Conservation (phyloP, 441 rosid genomes). For the Pelargonium fulgidum region DNA sequence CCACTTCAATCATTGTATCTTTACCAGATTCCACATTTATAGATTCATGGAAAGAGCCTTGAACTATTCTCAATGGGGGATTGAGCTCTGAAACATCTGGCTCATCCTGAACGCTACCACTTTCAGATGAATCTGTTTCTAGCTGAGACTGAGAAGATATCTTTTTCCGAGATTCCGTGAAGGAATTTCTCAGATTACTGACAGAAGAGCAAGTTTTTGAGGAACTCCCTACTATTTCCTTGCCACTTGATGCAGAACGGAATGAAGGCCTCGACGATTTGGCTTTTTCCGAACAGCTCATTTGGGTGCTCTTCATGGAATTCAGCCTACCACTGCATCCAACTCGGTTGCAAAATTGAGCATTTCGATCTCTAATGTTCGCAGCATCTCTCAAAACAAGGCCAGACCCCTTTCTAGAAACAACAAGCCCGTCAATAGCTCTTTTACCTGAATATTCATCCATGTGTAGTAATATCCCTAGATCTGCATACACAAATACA, state of each 20-base stretch:
- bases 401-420: slow-evolving; percentile 47
- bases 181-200: slow-evolving; percentile 32
- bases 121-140: slow-evolving; percentile 60
- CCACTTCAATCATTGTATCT: slow-evolving; percentile 28
- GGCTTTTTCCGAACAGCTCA: slow-evolving; percentile 43
- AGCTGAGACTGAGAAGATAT: slow-evolving; percentile 37
- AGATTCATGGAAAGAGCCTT: slow-evolving; percentile 30
- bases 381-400: slow-evolving; percentile 51
- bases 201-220: slow-evolving; percentile 40
- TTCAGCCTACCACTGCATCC: slow-evolving; percentile 60
- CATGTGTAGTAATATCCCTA: slow-evolving; percentile 33
- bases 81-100: slow-evolving; percentile 34
- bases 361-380: slow-evolving; percentile 46
- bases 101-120: slow-evolving; percentile 48
- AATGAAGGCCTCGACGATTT: slow-evolving; percentile 47
- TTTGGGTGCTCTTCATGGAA: slow-evolving; percentile 41
- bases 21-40: slow-evolving; percentile 28
- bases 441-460: slow-evolving; percentile 66
- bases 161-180: slow-evolving; percentile 40
- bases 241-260: slow-evolving; percentile 46
- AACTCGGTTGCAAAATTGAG: slow-evolving; percentile 50
- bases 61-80: slow-evolving; percentile 36
- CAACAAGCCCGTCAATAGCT: slow-evolving; percentile 37
- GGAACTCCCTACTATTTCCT: slow-evolving; percentile 64
- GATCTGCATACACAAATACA: background rate